Evolutionary conservation across 2,329 filamentous ascomycete species (phyloP), one percentile per base, ranked within the genome.

Genomic region (Stagonosporopsis chrysanthemi): DNA sequence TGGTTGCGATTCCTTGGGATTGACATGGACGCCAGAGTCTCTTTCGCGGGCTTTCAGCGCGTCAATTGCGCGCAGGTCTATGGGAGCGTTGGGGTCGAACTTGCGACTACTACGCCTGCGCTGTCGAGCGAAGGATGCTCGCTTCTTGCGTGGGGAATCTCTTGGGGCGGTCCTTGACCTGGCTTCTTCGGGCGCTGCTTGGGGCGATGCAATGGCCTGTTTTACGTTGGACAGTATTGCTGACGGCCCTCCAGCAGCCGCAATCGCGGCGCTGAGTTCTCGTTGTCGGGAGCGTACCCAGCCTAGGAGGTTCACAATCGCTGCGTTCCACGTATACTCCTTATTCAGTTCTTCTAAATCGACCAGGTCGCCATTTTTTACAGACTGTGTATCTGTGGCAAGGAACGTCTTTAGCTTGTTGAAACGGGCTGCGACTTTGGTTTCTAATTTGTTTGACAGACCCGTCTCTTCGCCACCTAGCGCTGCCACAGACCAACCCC

Each of bases 301-400:
- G 17, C 75, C 64, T 1, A 81, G 71, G 6, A 81, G 68, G 8
- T 77, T 69, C 0, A 79, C 61, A 6, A 83, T 67, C 49, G 86
- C 83, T 2, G 71, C 64, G 0, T 75, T 63, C 84, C 84, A 87
- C 3, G 79, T 76, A 65, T 81, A 88, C 1, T 66, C 60, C 2
- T 70, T 66, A 33, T 78, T 76, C 5, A 88, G 61, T 1, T 64
- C 68, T 3, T 78, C 77, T 24, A 83, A 68, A 39, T 83, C 79
- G 14, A 81, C 69, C 3, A 67, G 51, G 3, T 70, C 64, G 6
- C 69, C 68, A n/a, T 56, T 52, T 22, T 68, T 58, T 7, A 67
- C 48, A 1, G 74, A 72, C 35, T 77, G 66, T 2, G 73, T 63
- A n/a, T 74, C 70, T 4, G 67, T 52, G 4, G 61, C 57, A 43